These are phyloP conservation scores for Nicotiana undulata DNA, from an alignment of 257 asterid genomes.

Conservation along the genomic window DNA sequence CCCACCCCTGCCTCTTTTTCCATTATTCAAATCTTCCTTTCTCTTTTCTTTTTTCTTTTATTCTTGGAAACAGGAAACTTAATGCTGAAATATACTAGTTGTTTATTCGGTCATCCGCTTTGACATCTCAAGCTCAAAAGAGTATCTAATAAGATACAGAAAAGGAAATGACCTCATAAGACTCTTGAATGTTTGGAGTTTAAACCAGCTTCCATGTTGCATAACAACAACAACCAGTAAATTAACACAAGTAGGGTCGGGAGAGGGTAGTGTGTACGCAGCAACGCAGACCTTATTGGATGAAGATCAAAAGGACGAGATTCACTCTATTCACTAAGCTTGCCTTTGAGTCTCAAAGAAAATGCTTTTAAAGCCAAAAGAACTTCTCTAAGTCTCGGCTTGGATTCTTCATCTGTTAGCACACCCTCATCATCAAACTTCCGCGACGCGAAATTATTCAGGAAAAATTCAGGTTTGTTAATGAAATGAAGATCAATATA, in stretches of 20 bases:
- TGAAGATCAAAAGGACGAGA: too few species aligned
- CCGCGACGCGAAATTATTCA: constrained; percentile 54
- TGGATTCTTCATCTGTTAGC: constrained; percentile 43
- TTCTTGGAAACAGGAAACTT: not conserved
- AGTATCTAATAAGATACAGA: not conserved
- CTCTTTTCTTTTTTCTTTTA: not conserved
- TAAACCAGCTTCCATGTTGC: not conserved
- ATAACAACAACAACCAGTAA: not conserved
- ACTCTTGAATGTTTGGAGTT: not conserved
- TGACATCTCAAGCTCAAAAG: constrained; percentile 1
- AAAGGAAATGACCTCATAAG: not conserved
- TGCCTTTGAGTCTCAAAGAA: too few species aligned
- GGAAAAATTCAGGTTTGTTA: constrained; percentile 69
- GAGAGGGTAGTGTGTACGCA: too few species aligned
- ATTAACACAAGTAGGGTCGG: too few species aligned
- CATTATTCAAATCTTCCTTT: constrained; percentile 20
- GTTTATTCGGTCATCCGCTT: not conserved
- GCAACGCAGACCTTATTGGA: too few species aligned
- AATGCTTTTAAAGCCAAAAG: not conserved
- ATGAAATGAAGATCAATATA: constrained; percentile 80
- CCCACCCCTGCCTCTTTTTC: not conserved
- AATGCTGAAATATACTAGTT: not conserved
- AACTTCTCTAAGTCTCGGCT: not conserved
- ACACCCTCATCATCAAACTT: constrained; percentile 60
- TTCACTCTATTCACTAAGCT: too few species aligned